Base-by-base conservation (phyloP, 495 filamentous ascomycete species). In the Xylaria grammica region DNA sequence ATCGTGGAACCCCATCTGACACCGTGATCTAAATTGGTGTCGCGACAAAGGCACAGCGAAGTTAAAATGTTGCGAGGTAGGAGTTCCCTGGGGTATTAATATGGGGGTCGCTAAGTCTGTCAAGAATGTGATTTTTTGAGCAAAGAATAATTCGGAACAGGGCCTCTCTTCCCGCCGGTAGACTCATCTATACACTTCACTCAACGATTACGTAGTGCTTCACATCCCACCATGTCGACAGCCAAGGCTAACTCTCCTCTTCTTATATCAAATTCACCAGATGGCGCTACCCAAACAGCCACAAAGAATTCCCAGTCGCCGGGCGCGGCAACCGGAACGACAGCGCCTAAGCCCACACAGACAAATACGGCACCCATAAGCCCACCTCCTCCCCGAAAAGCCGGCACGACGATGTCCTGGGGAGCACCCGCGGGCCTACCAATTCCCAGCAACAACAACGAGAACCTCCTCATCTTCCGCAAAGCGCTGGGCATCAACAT, bases 401-500 rank as follows among this genome's bases (percentile, higher is more conserved):
- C 66, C 11, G 57, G 61, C 10, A 73, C 69, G 11, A 66, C 48
- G 27, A 52, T 69, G 24, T 69, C 73, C 2, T 82, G 79, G 79
- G 75, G 75, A 30, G 59, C 67, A n/a, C 77, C 79, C 0, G 76
- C 71, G 4, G 79, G 79, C 6, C 74, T 82, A 22, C 69, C 69
- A 19, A 63, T 78, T 34, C 78, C 77, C 32, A 61, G 64, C 8
- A 55, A 67, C 30, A 82, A 82, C 62, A 77, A 82, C 51, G 78
- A 82, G 64, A 80, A 80, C 63, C 75, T 82, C 4, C 42, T 69
- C 30, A 80, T 82, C 36, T 82, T 80, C 64, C 70, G 78, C 24
- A 71, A 70, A 8, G 78, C 79, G 0, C 63, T 82, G 0, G 79
- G 79, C 0, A 82, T 82, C 69, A 81, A 81, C 68, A 68, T 66